Evolutionary conservation across 2,329 filamentous ascomycete genomes (phyloP).

Genomic region (Aureobasidium melanogenum): DNA sequence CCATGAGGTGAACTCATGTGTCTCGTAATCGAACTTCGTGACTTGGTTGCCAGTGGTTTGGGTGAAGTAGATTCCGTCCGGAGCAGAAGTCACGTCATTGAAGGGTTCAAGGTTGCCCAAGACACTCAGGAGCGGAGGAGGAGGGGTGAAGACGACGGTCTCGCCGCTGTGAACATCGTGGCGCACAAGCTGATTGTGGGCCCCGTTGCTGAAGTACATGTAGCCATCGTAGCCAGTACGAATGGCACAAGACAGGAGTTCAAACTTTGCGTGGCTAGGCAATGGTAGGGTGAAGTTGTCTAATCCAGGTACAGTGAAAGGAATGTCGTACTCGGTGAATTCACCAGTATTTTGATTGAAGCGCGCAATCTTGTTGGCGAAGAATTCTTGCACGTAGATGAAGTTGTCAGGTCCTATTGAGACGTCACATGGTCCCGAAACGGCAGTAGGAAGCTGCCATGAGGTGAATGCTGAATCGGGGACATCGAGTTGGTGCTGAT

Average conservation of each 20-base stretch:
- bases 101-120: slow-evolving; percentile 18
- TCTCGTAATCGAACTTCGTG: slow-evolving; percentile 15
- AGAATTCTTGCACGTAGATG: slow-evolving; percentile 1
- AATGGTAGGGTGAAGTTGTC: slow-evolving; percentile 1
- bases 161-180: slow-evolving; percentile 15
- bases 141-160: slow-evolving; percentile 17
- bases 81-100: slow-evolving; percentile 18
- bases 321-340: neutral
- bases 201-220: slow-evolving; percentile 18
- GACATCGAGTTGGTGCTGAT: neutral
- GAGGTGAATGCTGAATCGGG: neutral
- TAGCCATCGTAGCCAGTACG: slow-evolving; percentile 16
- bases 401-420: neutral
- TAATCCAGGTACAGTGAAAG: neutral
- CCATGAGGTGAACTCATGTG: slow-evolving; percentile 16
- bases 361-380: neutral
- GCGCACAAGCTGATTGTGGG: slow-evolving; percentile 19
- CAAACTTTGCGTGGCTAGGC: neutral
- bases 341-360: slow-evolving; percentile 2
- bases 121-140: slow-evolving; percentile 13
- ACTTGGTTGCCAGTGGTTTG: slow-evolving; percentile 18
- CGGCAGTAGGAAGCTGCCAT: neutral
- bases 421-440: neutral
- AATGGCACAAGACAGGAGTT: neutral
- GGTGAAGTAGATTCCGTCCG: slow-evolving; percentile 18